A percentile compares a stretch with the other conserved stretches of the same genome.
These are phyloP conservation scores for Stromatinia cepivora DNA, from an alignment of 2,329 filamentous ascomycete genomes.

Conservation along the genomic window DNA sequence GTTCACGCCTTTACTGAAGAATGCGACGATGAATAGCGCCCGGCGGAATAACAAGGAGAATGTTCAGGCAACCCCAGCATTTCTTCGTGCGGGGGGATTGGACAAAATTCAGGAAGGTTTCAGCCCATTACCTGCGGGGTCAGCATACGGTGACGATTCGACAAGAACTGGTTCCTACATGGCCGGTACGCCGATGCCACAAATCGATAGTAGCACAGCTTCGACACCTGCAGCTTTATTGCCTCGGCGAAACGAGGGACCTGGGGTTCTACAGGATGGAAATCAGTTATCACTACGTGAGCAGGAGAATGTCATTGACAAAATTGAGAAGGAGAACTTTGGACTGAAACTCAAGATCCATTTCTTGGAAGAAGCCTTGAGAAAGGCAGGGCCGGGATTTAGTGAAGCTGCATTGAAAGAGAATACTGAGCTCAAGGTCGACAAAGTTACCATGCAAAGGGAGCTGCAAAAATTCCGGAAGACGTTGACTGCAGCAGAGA, in stretches of 20 bases:
- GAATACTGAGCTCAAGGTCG: constrained; percentile 94
- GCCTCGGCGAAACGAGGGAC: constrained; percentile 61
- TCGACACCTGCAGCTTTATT: constrained; percentile 78
- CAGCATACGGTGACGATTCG: constrained; percentile 62
- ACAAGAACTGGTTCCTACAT: constrained; percentile 58
- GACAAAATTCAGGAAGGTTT: constrained; percentile 68
- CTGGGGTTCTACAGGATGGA: constrained; percentile 75
- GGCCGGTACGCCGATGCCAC: constrained; percentile 73
- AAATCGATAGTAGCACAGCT: constrained; percentile 71
- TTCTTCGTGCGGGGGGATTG: constrained; percentile 56
- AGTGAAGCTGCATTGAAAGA: constrained; percentile 87
- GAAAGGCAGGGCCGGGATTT: constrained; percentile 84
- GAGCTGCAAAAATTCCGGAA: constrained; percentile 88
- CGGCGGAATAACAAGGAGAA: constrained; percentile 65
- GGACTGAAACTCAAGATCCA: constrained; percentile 95
- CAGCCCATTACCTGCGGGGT: constrained; percentile 71
- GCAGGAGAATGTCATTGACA: constrained; percentile 92
- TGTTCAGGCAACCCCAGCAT: constrained; percentile 67
- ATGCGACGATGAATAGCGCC: constrained; percentile 69
- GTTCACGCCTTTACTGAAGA: constrained; percentile 93
- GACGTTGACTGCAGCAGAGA: constrained; percentile 76
- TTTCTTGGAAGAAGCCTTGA: constrained; percentile 87
- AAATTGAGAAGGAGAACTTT: constrained; percentile 98
- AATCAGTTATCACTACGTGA: constrained; percentile 91
- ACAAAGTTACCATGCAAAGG: constrained; percentile 83